Evolutionary conservation across 2,329 filamentous ascomycete genomes (phyloP).

Genomic region (Pyricularia sp.): DNA sequence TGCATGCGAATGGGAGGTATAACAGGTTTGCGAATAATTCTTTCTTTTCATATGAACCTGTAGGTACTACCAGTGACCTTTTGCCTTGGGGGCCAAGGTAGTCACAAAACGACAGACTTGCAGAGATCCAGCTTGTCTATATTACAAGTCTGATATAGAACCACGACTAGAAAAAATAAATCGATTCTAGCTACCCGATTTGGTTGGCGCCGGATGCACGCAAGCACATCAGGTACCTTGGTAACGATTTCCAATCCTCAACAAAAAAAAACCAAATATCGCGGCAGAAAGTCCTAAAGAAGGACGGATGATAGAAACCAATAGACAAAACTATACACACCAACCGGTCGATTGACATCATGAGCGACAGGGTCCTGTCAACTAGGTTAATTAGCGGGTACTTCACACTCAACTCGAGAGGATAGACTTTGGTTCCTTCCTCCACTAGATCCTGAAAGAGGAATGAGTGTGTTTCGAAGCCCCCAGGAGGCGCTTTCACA

Average conservation of each 20-base stretch:
- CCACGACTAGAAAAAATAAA: background rate
- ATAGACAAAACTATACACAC: background rate
- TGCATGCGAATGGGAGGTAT: background rate
- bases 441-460: background rate
- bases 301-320: background rate
- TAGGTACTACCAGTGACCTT: background rate
- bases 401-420: background rate
- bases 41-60: background rate
- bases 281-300: background rate
- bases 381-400: background rate
- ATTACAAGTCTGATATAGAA: background rate
- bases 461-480: background rate
- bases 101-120: background rate
- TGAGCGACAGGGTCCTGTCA: background rate
- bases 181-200: background rate
- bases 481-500: background rate
- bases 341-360: background rate
- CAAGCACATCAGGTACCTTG: background rate
- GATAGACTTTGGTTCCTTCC: background rate
- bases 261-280: background rate
- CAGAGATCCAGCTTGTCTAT: background rate
- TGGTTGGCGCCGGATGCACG: background rate
- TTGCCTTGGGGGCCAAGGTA: background rate
- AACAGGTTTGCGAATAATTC: background rate
- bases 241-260: background rate